Evolutionary conservation across 805 yeast genomes (phyloP), one percentile per base, ranked within the genome.

Genomic region (Cyberlindnera mycetangii): DNA sequence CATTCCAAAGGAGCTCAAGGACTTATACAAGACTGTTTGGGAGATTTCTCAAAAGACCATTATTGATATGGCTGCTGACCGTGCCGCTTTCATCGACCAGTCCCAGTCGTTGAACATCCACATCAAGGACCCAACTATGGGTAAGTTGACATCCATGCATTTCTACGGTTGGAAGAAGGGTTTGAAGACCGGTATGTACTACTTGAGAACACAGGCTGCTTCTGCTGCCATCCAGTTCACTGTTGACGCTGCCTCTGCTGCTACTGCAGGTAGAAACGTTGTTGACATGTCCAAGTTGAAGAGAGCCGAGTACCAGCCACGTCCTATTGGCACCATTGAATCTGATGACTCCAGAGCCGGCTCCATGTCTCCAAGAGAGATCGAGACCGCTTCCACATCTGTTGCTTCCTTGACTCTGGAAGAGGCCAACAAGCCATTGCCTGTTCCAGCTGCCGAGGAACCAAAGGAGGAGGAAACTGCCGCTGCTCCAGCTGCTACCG

Each of bases 111-210:
- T 93, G 75, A 93, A 92, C 66, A 81, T 93, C 52, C 90, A 88
- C 70, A 74, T 93, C 66, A 80, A 78, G 63, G 83, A 82, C 49
- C 97, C 97, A 48, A 89, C 98, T 2, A 86, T 89, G 92, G 95
- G 96, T 59, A 93, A 93, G 67, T 76, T 93, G 62, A 93, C 98
- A 6, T 81, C 93, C 53, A 93, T 93, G 97, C 99, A 93, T 67
- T 93, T 93, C 75, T 92, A 93, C 64, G 98, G 97, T 38, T 93
- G 99, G 99, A 86, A 87, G 74, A 89, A 86, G 73, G 99, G 99
- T 49, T 78, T 93, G 64, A 93, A 93, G 77, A 93, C 99, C 5
- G 99, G 99, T 61, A 92, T 93, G 95, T 93, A 93, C 75, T 93
- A 93, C 69, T 74, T 93, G 66, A 83, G 98, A 69, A 92, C 98